Evolutionary conservation across 352 stramenopile genomes (phyloP).

Genomic region (Globisporangium paroecandrum): DNA sequence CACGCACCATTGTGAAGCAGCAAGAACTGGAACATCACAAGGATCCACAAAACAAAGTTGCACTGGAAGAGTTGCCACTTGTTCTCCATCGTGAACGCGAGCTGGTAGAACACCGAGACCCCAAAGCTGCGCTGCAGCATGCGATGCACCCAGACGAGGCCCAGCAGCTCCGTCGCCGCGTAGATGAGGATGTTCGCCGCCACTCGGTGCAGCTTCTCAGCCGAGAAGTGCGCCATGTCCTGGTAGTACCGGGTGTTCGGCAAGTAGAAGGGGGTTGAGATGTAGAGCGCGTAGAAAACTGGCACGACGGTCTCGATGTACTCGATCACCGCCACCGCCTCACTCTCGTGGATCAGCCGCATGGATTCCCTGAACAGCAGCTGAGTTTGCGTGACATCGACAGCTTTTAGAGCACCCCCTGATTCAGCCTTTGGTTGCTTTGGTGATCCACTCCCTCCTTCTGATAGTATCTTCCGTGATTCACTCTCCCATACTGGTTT

Average conservation of each 20-base stretch:
- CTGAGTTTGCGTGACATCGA: no score
- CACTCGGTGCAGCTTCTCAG: background rate
- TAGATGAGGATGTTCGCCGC: constrained; percentile 24
- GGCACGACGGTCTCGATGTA: constrained; percentile 30
- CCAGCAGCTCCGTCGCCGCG: constrained; percentile 19
- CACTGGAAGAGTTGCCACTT: background rate
- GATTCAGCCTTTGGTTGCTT: no score
- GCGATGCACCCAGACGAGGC: constrained; percentile 14
- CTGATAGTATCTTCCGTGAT: no score
- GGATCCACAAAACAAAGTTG: background rate
- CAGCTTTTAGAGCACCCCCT: no score
- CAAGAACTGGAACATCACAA: background rate
- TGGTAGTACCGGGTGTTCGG: constrained; percentile 20
- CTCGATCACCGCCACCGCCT: constrained; percentile 26
- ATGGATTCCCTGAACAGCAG: no score
- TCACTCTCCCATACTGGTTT: no score
- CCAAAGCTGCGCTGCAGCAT: constrained; percentile 15
- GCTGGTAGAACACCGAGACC: constrained; percentile 24
- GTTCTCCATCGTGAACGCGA: constrained; percentile 16
- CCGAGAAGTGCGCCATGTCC: constrained; percentile 6
- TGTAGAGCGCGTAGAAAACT: constrained; percentile 23
- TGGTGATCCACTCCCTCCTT: no score
- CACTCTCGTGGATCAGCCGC: background rate
- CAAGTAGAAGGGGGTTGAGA: constrained; percentile 12
- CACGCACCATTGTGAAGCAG: background rate